These are phyloP conservation scores for Suillus americanus DNA, from an alignment of 768 basidiomycete genomes.

Conservation along the genomic window DNA sequence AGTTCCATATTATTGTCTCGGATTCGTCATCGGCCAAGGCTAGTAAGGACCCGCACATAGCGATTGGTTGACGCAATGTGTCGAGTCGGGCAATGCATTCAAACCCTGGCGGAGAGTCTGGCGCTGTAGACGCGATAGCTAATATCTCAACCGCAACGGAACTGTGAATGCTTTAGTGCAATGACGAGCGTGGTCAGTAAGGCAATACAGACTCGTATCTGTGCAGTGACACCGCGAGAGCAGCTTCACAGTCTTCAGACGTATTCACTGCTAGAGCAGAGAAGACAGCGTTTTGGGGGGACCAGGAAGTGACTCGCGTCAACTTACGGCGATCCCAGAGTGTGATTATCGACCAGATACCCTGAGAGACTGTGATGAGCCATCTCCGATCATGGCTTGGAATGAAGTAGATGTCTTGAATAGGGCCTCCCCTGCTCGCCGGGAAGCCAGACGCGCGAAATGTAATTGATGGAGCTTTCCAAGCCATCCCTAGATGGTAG, in stretches of 20 bases:
- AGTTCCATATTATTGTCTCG: constrained; percentile 55
- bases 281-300: constrained; percentile 51
- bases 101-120: constrained; percentile 23
- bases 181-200: constrained; percentile 7
- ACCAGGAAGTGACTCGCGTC: constrained; percentile 46
- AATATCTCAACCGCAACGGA: constrained; percentile 30
- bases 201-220: constrained; percentile 42
- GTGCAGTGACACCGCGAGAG: constrained; percentile 51
- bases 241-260: constrained; percentile 42
- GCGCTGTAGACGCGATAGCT: constrained; percentile 14
- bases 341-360: constrained; percentile 59
- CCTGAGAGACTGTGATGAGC: constrained; percentile 54
- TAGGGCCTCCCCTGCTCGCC: constrained; percentile 37
- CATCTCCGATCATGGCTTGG: constrained; percentile 43
- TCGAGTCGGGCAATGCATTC: constrained; percentile 33
- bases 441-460: constrained; percentile 20
- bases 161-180: constrained; percentile 20
- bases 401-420: constrained; percentile 56
- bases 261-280: constrained; percentile 51
- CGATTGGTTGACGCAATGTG: constrained; percentile 45
- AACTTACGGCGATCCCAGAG: constrained; percentile 47
- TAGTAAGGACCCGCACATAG: constrained; percentile 50
- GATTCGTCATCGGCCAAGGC: constrained; percentile 53
- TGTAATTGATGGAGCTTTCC: constrained; percentile 34
- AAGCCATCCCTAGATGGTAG: constrained; percentile 47